Conservation (phyloP, 2,329 filamentous ascomycete genomes). For the Beauveria brongniartii region DNA sequence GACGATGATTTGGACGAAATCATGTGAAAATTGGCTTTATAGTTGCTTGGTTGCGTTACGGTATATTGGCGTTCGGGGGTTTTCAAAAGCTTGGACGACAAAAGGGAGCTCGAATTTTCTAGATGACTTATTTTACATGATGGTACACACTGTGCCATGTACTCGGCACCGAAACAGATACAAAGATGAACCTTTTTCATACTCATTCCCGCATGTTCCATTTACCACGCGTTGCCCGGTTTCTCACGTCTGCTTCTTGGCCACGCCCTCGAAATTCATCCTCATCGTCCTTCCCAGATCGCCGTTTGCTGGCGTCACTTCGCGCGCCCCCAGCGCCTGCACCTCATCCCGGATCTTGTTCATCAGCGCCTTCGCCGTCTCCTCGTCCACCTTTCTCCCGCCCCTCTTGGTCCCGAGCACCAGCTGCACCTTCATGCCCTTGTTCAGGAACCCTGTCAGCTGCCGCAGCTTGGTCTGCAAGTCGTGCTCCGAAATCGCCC, state of each 20-base stretch:
- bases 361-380: conserved; percentile 55
- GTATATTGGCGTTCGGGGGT: neutral
- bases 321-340: conserved; percentile 30
- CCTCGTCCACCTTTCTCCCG: conserved; percentile 46
- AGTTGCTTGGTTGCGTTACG: neutral
- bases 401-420: conserved; percentile 59
- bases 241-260: conserved; percentile 11
- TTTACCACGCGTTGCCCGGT: neutral
- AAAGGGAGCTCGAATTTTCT: neutral
- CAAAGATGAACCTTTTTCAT: neutral
- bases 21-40: conserved; percentile 16
- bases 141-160: neutral
- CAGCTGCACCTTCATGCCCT: conserved; percentile 70
- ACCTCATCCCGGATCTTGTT: conserved; percentile 27
- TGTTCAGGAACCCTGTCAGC: conserved; percentile 59
- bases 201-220: neutral
- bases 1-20: conserved; percentile 28
- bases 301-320: conserved; percentile 38
- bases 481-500: conserved; percentile 74
- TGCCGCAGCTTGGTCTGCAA: conserved; percentile 61
- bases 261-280: conserved; percentile 33
- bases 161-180: neutral
- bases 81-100: neutral
- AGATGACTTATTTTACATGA: neutral
- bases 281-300: conserved; percentile 34